These are phyloP conservation scores for Tolypocladium inflatum DNA, from an alignment of 2,329 filamentous ascomycete genomes.

Conservation along the genomic window DNA sequence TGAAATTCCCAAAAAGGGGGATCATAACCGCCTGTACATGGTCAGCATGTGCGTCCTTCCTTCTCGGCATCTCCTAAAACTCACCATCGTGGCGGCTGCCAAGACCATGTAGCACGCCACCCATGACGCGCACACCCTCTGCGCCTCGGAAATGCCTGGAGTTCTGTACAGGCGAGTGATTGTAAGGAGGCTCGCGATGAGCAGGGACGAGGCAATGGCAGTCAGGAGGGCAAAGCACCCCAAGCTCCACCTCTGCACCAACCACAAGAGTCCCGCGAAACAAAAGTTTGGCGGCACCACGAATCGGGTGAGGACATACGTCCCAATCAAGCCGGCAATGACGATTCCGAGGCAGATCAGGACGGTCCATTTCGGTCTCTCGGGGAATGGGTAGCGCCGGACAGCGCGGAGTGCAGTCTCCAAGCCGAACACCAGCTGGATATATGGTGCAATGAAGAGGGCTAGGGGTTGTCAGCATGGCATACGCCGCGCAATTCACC, in stretches of 20 bases:
- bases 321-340: constrained; percentile 39
- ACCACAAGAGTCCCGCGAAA: constrained; percentile 60
- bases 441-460: constrained; percentile 56
- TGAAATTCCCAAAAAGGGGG: constrained; percentile 54
- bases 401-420: constrained; percentile 51
- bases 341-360: constrained; percentile 45
- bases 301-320: constrained; percentile 49
- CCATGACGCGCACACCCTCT: constrained; percentile 54
- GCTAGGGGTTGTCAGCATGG: constrained; percentile 28
- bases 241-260: constrained; percentile 50
- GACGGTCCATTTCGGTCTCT: constrained; percentile 50
- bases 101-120: constrained; percentile 60
- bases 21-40: constrained; percentile 43
- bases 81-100: constrained; percentile 47
- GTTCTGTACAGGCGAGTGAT: constrained; percentile 47
- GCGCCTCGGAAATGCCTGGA: constrained; percentile 43
- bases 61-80: constrained; percentile 12
- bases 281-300: constrained; percentile 49
- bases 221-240: constrained; percentile 46
- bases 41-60: not conserved
- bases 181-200: constrained; percentile 41
- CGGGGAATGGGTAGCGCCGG: constrained; percentile 44
- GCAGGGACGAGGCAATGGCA: constrained; percentile 37
- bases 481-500: not conserved
- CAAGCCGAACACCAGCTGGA: constrained; percentile 55